phyloP scores from a whole-genome alignment of 2,329 filamentous ascomycete genomes.

The Chaetomiaceae sp. region DNA sequence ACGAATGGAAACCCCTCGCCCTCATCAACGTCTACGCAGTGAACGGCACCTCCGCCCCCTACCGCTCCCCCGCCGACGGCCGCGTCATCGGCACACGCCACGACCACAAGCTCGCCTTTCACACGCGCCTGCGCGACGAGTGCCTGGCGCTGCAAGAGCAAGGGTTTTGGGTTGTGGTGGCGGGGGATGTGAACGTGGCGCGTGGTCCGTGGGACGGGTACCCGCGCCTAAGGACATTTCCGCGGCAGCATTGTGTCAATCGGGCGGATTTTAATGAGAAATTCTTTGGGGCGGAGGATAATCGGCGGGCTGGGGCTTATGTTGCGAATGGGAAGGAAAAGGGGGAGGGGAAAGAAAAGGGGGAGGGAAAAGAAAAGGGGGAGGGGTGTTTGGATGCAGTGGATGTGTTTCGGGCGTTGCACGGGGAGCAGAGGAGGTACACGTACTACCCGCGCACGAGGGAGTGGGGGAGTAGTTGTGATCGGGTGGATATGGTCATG shows the following conservation, averaged over 20 bases:
- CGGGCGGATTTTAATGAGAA: slow-evolving; percentile 43
- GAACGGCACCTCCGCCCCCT: slow-evolving; percentile 44
- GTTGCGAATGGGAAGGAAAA: background rate
- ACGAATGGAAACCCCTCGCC: slow-evolving; percentile 27
- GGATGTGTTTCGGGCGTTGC: slow-evolving; percentile 43
- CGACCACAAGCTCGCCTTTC: slow-evolving; percentile 44
- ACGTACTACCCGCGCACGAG: slow-evolving; percentile 41
- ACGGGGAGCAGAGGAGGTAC: slow-evolving; percentile 38
- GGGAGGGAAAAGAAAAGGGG: slow-evolving; percentile 16
- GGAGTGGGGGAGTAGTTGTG: slow-evolving; percentile 44
- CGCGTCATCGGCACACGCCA: slow-evolving; percentile 39
- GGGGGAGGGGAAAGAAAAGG: background rate
- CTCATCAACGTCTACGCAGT: slow-evolving; percentile 49
- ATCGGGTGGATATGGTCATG: slow-evolving; percentile 48
- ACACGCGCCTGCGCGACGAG: slow-evolving; percentile 40
- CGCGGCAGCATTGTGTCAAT: slow-evolving; percentile 43
- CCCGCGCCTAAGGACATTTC: slow-evolving; percentile 40
- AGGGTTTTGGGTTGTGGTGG: slow-evolving; percentile 40
- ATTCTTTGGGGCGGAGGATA: slow-evolving; percentile 34
- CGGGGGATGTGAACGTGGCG: slow-evolving; percentile 49
- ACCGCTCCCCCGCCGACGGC: slow-evolving; percentile 39
- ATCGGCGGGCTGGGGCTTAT: slow-evolving; percentile 15
- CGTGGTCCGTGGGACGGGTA: slow-evolving; percentile 31
- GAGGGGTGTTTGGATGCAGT: slow-evolving; percentile 31
- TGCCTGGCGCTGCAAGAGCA: slow-evolving; percentile 34